Evolutionary conservation across 2,329 filamentous ascomycete species (phyloP).

Genomic region (Ophiostoma angusticollis): DNA sequence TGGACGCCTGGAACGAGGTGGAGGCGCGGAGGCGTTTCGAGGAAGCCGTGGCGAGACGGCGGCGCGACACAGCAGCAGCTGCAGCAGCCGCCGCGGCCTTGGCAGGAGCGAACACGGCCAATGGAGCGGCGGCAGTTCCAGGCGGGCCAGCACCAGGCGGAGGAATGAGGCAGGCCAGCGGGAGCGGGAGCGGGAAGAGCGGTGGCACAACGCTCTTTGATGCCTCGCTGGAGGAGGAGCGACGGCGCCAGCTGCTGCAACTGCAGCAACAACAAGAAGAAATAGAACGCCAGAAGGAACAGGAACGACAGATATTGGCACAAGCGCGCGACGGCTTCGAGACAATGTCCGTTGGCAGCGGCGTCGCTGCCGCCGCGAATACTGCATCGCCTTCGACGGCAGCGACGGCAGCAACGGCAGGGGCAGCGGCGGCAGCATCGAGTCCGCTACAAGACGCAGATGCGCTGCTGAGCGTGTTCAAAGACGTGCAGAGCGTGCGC

Average conservation of each 20-base stretch:
- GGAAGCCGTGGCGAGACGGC: conserved; percentile 48
- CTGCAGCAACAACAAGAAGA: conserved; percentile 21
- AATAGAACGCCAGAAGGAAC: conserved; percentile 35
- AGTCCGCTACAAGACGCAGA: conserved; percentile 45
- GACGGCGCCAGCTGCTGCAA: conserved; percentile 17
- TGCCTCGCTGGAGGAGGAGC: conserved; percentile 53
- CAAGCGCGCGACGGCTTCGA: conserved; percentile 57
- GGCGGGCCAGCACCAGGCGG: conserved; percentile 11
- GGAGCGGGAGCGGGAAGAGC: too few species aligned
- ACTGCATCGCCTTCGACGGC: too few species aligned
- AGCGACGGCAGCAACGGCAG: conserved; percentile 10
- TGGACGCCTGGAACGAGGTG: conserved; percentile 84
- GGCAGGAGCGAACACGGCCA: conserved; percentile 13
- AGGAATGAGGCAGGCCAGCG: conserved; percentile 14
- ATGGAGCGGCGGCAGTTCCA: not conserved
- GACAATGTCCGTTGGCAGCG: conserved; percentile 46
- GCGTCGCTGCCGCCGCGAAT: conserved; percentile 10
- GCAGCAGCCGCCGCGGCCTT: conserved; percentile 25
- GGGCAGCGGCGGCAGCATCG: conserved; percentile 22
- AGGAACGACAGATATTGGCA: conserved; percentile 8
- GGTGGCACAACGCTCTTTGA: conserved; percentile 66
- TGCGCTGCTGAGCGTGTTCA: conserved; percentile 55
- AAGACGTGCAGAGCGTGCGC: conserved; percentile 61
- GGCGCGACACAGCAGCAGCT: conserved; percentile 33
- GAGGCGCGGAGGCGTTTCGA: conserved; percentile 76